These are phyloP conservation scores for Lipomyces sp. DNA, from an alignment of 805 yeast species.

Conservation along the genomic window DNA sequence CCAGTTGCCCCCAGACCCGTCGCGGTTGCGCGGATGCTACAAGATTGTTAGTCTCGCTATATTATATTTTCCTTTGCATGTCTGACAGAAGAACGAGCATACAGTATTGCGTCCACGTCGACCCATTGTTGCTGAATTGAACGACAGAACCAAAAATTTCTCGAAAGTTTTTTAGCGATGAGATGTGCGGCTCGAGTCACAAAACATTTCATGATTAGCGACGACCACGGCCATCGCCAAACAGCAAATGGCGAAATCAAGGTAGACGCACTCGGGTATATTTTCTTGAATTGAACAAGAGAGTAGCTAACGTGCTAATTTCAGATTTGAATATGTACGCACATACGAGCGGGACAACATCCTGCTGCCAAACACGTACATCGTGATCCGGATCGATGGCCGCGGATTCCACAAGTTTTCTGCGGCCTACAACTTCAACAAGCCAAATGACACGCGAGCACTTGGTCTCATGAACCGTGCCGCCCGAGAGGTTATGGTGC, in stretches of 20 bases:
- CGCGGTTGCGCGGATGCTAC: slow-evolving; percentile 14
- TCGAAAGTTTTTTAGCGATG: too few relatives aligned
- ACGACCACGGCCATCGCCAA: not conserved
- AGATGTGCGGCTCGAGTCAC: not conserved
- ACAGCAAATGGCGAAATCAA: slow-evolving; percentile 24
- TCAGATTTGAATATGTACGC: slow-evolving; percentile 78
- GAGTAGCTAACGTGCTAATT: not conserved
- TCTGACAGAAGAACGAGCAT: too few relatives aligned
- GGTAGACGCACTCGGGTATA: slow-evolving; percentile 12
- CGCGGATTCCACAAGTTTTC: slow-evolving; percentile 85
- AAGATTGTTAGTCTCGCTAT: not conserved
- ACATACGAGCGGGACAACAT: slow-evolving; percentile 70
- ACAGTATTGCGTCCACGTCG: slow-evolving; percentile 18
- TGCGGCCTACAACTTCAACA: slow-evolving; percentile 64
- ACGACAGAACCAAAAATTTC: too few relatives aligned
- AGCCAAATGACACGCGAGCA: slow-evolving; percentile 85
- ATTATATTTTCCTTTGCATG: too few relatives aligned
- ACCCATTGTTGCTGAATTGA: slow-evolving; percentile 3
- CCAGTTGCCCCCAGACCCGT: slow-evolving; percentile 20
- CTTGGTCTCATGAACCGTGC: slow-evolving; percentile 75
- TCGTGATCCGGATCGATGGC: slow-evolving; percentile 87
- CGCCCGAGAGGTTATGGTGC: slow-evolving; percentile 61
- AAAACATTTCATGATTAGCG: not conserved
- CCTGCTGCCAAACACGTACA: slow-evolving; percentile 74
- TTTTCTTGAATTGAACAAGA: not conserved